Percentiles rank a stretch among this genome's conserved stretches.
Conservation (phyloP, 495 filamentous ascomycete species). For the Aspergillus haitiensis region DNA sequence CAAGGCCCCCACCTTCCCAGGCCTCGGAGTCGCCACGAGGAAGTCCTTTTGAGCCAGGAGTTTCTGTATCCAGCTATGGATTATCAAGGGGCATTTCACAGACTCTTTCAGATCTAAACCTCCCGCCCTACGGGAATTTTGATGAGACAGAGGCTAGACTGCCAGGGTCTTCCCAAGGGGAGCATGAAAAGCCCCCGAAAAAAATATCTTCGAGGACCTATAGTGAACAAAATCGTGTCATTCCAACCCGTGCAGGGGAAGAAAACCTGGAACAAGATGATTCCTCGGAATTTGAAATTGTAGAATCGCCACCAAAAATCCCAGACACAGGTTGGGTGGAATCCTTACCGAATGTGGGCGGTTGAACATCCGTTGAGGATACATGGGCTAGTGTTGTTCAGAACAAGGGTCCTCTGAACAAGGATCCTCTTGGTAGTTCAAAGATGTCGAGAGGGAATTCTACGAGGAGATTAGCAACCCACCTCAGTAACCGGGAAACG, state of each 20-base stretch:
- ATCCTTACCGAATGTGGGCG: neutral
- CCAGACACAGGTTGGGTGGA: no score
- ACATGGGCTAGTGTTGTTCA: neutral
- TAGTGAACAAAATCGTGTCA: no score
- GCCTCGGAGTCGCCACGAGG: neutral
- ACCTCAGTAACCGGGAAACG: slow-evolving; percentile 30
- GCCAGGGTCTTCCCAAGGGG: neutral
- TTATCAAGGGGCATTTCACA: neutral
- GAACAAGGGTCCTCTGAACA: neutral
- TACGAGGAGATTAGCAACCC: slow-evolving; percentile 31
- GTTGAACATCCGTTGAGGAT: neutral
- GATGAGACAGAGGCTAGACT: neutral
- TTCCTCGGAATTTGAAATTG: no score
- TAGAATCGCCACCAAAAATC: no score
- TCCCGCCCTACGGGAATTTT: slow-evolving; percentile 9
- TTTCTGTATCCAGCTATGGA: neutral
- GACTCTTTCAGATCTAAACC: slow-evolving; percentile 21
- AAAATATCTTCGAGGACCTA: neutral
- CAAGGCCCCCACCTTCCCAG: neutral
- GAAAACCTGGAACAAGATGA: no score
- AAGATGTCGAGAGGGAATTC: slow-evolving; percentile 21
- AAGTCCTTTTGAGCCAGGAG: neutral
- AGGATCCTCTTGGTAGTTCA: neutral
- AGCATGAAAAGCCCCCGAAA: neutral
- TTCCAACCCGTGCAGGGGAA: no score